Conservation (phyloP, 768 basidiomycete genomes). For the Pleurotus citrinopileatus region DNA sequence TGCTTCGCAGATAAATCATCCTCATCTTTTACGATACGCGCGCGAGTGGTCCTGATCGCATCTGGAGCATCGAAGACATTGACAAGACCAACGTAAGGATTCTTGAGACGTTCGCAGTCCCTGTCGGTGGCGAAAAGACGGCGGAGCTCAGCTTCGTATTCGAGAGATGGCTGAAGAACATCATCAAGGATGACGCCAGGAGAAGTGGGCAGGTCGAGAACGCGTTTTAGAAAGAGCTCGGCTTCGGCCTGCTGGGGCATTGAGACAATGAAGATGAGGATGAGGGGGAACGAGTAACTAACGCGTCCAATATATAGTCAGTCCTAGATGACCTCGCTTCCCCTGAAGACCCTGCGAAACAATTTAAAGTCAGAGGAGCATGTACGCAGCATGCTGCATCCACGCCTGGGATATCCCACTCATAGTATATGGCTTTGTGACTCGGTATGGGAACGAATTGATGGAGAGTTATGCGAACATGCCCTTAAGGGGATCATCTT, state of each 20-base stretch:
- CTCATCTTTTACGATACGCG: conserved; percentile 43
- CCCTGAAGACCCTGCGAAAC: background rate
- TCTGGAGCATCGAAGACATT: conserved; percentile 52
- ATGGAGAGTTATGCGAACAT: too few species aligned
- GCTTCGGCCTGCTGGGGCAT: conserved; percentile 24
- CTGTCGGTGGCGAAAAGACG: conserved; percentile 55
- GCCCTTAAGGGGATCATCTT: background rate
- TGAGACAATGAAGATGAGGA: background rate
- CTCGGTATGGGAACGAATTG: too few species aligned
- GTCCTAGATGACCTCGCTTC: too few species aligned
- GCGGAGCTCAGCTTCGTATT: conserved; percentile 54
- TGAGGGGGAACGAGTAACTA: background rate
- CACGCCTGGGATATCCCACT: background rate
- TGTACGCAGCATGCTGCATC: background rate
- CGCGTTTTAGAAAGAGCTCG: conserved; percentile 21
- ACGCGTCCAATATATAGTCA: background rate
- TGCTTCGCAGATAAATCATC: conserved; percentile 44
- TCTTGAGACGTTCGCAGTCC: conserved; percentile 36
- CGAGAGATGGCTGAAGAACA: conserved; percentile 51
- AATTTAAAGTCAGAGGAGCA: background rate
- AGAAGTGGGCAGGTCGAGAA: conserved; percentile 18
- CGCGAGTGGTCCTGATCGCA: conserved; percentile 47
- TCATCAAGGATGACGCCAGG: conserved; percentile 37
- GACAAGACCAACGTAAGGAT: conserved; percentile 56
- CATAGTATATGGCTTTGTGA: too few species aligned